Evolutionary conservation across 768 basidiomycete genomes (phyloP), one percentile per base, ranked within the genome.

Genomic region (Leucocoprinus birnbaumii): DNA sequence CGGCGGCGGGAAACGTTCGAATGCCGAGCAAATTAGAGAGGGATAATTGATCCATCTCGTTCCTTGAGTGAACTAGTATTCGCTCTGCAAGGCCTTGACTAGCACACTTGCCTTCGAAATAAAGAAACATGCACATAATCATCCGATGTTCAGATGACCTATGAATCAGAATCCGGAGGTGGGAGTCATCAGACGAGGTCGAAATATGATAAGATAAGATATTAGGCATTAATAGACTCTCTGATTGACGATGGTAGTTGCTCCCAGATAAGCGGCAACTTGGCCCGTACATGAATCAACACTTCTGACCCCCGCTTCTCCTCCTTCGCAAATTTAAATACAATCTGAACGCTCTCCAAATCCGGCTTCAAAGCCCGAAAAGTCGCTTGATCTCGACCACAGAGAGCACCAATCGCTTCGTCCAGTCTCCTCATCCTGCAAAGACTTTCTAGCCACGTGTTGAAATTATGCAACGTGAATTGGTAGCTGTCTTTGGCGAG

Each of bases 391-490:
- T 74, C 75, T 86, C 86, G 81, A 55, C 79, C 49, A 56, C 86
- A 85, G 18, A 86, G 76, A 16, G 82, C 73, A 63, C 79, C 78
- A 41, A 84, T 65, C 1, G 91, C 94, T 21, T 89, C 86, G 19
- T 84, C 79, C 27, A 91, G 61, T 61, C 75, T 73, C 8, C 83
- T 80, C 45, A 83, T 65, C 21, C 93, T 80, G 62, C 90, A 91
- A n/a, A 96, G 77, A 64, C 88, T 91, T 68, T 97, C 94, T 18
- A 97, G 66, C 76, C 85, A 91, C 0, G 84, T 78, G 55, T 89
- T 84, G 90, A 92, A 94, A 63, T 89, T 87, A 49, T 82, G 80
- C 57, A 74, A 62, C 63, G 87, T 85, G 51, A 89, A 72, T 35
- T 58, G 63, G 65, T 79, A 89, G 21, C 73, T 75, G 44, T 73